phyloP scores from a whole-genome alignment of 2,329 filamentous ascomycete genomes.

The Diaporthe caulivora region DNA sequence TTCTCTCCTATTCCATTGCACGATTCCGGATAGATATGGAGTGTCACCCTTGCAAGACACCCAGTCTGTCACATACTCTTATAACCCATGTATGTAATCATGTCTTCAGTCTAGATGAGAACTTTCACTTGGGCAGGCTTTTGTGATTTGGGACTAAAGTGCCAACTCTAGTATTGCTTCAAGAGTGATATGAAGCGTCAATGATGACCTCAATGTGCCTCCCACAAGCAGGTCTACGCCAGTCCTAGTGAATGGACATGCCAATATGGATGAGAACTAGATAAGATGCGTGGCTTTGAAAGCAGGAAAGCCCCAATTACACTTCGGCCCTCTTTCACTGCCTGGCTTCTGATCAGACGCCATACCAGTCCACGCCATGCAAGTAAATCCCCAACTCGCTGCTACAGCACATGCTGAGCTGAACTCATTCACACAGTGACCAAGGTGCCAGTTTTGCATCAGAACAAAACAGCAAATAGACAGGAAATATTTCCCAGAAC shows the following conservation, averaged over 20 bases:
- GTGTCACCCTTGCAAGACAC: neutral
- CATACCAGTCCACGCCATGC: neutral
- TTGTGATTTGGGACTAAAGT: neutral
- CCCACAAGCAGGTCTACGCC: neutral
- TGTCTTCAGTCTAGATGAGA: neutral
- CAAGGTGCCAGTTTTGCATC: neutral
- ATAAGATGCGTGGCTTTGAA: neutral
- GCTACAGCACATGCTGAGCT: neutral
- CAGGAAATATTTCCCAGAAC: neutral
- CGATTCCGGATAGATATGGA: neutral
- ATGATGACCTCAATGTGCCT: neutral
- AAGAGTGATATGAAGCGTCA: neutral
- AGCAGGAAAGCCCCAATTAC: neutral
- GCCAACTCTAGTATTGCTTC: neutral
- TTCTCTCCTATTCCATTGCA: neutral
- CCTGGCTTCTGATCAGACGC: neutral
- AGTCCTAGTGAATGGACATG: neutral
- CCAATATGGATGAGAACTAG: neutral
- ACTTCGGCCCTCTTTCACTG: neutral
- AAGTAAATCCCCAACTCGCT: neutral
- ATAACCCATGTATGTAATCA: too few species aligned
- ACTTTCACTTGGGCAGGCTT: neutral
- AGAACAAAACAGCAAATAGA: neutral
- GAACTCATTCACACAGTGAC: neutral
- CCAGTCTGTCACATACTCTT: neutral